Percentiles rank a stretch among this genome's conserved stretches.
Evolutionary conservation across 768 basidiomycete genomes (phyloP).

Genomic region (Boletus pseudo-olivaceus): DNA sequence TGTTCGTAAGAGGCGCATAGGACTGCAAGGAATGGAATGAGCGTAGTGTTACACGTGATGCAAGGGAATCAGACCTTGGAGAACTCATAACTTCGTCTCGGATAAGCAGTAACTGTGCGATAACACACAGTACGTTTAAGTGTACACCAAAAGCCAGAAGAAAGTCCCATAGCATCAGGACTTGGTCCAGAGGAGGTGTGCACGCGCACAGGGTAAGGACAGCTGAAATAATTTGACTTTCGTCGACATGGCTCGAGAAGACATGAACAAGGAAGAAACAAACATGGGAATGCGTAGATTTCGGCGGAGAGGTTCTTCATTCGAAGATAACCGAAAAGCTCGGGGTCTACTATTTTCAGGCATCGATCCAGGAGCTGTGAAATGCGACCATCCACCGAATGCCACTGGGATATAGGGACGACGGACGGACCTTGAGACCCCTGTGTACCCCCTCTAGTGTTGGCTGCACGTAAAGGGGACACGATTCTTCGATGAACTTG

Average conservation of each 20-base stretch:
- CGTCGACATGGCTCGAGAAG: neutral
- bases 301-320: slow-evolving; percentile 93
- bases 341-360: slow-evolving; percentile 85
- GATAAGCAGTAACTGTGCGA: slow-evolving; percentile 90
- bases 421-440: slow-evolving; percentile 73
- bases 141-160: slow-evolving; percentile 95
- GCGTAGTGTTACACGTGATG: neutral
- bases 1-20: slow-evolving; percentile 90
- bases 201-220: slow-evolving; percentile 94
- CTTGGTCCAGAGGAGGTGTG: slow-evolving; percentile 94
- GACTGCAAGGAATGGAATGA: slow-evolving; percentile 45
- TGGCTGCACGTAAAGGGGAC: slow-evolving; percentile 96
- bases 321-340: slow-evolving; percentile 75
- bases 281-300: slow-evolving; percentile 96
- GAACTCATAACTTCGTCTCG: slow-evolving; percentile 87
- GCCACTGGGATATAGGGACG: neutral
- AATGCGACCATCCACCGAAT: neutral
- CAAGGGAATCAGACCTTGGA: slow-evolving; percentile 57
- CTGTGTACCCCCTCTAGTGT: slow-evolving; percentile 94
- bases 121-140: slow-evolving; percentile 93
- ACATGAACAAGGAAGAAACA: slow-evolving; percentile 21
- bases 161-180: slow-evolving; percentile 95
- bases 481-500: slow-evolving; percentile 91
- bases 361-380: slow-evolving; percentile 87
- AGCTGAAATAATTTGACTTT: slow-evolving; percentile 43